Evolutionary conservation across 2,329 filamentous ascomycete genomes (phyloP).

Genomic region (Aspergillus eucalypticola): DNA sequence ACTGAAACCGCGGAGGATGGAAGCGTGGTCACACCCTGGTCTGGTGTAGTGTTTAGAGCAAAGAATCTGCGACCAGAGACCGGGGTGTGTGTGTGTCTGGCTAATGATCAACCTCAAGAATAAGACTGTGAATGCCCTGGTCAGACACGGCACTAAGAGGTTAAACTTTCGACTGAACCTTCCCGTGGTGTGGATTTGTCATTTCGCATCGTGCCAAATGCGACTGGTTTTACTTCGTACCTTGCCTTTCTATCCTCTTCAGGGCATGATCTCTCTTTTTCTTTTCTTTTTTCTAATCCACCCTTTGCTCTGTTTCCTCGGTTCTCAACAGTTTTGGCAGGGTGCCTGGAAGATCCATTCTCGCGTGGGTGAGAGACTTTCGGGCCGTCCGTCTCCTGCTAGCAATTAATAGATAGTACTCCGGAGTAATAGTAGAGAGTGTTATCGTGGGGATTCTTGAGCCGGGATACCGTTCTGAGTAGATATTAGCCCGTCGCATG

Average conservation of each 20-base stretch:
- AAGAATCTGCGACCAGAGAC: neutral
- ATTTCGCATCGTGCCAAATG: constrained; percentile 2
- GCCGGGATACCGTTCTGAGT: neutral
- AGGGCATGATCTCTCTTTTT: neutral
- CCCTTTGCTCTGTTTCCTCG: neutral
- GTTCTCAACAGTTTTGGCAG: neutral
- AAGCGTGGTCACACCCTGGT: neutral
- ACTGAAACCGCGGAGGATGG: neutral
- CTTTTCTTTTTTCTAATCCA: neutral
- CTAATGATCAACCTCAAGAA: neutral
- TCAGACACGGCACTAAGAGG: neutral
- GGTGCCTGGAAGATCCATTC: constrained; percentile 13
- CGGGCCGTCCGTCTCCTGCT: constrained; percentile 9
- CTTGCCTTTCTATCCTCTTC: neutral
- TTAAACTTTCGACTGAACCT: constrained; percentile 4
- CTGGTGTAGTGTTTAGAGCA: neutral
- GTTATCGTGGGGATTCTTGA: neutral
- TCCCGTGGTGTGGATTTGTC: constrained; percentile 4
- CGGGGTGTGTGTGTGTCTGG: neutral
- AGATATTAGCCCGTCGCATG: neutral
- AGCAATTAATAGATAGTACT: neutral
- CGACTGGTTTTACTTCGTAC: neutral
- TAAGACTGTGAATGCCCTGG: neutral
- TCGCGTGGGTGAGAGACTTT: constrained; percentile 16
- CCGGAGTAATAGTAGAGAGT: neutral